These are phyloP conservation scores for Leccinum rimulosum DNA, from an alignment of 768 basidiomycete species.

Conservation along the genomic window DNA sequence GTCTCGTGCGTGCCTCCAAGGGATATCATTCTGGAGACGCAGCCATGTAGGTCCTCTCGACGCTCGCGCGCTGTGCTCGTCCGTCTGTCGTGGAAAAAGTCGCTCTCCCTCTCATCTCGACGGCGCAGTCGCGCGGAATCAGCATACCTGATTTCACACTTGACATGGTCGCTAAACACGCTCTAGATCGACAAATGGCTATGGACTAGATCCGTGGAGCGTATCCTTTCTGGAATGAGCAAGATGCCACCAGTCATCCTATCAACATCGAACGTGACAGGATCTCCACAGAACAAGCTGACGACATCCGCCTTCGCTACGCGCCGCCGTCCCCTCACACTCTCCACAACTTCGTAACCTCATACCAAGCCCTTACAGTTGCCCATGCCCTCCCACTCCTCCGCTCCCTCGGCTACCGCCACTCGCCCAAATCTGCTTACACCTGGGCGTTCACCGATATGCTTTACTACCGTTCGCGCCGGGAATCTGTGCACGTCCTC, in stretches of 20 bases:
- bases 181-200: neutral
- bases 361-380: no score
- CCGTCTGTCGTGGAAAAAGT: constrained; percentile 19
- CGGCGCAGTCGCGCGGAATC: constrained; percentile 8
- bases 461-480: no score
- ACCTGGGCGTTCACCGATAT: no score
- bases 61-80: no score
- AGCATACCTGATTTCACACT: constrained; percentile 38
- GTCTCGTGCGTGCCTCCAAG: constrained; percentile 41
- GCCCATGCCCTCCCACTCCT: no score
- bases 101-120: constrained; percentile 24
- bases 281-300: no score
- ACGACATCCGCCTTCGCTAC: constrained; percentile 25
- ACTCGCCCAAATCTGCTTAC: constrained; percentile 23
- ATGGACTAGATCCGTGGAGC: neutral
- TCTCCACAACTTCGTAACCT: constrained; percentile 9
- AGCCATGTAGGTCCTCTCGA: no score
- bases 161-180: constrained; percentile 28
- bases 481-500: no score
- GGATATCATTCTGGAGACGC: constrained; percentile 33
- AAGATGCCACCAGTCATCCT: no score
- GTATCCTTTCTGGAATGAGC: no score
- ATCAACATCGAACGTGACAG: no score
- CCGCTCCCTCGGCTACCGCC: neutral
- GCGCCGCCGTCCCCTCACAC: constrained; percentile 21